Evolutionary conservation across 441 rosid species (phyloP).

Genomic region (Erysimum cheiri): DNA sequence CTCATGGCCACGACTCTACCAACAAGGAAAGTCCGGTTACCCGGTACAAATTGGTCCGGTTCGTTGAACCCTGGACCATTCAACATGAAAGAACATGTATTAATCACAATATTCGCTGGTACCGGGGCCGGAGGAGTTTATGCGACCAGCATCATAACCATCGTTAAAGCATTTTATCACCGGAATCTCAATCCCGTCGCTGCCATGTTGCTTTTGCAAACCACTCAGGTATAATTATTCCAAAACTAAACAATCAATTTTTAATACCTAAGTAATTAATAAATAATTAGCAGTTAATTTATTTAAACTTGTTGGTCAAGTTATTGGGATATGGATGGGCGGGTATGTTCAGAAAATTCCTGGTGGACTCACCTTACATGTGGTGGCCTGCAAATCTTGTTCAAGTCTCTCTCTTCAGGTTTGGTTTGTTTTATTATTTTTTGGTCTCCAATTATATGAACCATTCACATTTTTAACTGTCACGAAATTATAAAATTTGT

Average conservation of each 20-base stretch:
- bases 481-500: background rate
- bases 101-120: conserved; percentile 76
- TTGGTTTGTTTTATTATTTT: background rate
- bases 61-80: conserved; percentile 79
- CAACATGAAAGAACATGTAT: conserved; percentile 69
- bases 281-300: background rate
- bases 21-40: conserved; percentile 37
- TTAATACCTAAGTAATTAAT: background rate
- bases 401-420: conserved; percentile 88
- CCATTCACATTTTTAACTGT: background rate
- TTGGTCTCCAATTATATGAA: background rate
- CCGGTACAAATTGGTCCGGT: conserved; percentile 57
- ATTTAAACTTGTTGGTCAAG: conserved; percentile 33
- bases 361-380: conserved; percentile 90
- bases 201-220: conserved; percentile 71
- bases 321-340: conserved; percentile 95
- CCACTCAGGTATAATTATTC: conserved; percentile 67
- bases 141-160: conserved; percentile 61
- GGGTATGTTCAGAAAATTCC: conserved; percentile 66
- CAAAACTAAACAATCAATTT: too few relatives aligned
- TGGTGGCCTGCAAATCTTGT: conserved; percentile 92
- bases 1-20: conserved; percentile 79
- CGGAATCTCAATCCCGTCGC: conserved; percentile 52
- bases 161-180: conserved; percentile 68
- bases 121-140: conserved; percentile 64